Evolutionary conservation across 495 filamentous ascomycete species (phyloP).

Genomic region (Penicillium bovifimosum): DNA sequence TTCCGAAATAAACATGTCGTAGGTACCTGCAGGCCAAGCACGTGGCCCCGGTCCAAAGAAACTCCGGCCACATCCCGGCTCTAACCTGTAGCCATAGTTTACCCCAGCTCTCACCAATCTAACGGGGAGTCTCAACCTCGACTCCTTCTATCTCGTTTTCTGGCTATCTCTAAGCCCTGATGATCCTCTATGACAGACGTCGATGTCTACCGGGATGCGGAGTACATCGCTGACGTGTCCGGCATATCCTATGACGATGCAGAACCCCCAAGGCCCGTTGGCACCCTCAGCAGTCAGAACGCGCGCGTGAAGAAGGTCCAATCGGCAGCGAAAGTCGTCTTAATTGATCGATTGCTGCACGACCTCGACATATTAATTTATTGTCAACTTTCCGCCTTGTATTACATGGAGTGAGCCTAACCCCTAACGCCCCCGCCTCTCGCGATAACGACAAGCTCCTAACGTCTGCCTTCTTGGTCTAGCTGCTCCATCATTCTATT

Average conservation of each 20-base stretch:
- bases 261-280: conserved; percentile 13
- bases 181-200: conserved; percentile 50
- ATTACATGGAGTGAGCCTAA: conserved; percentile 79
- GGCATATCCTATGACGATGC: conserved; percentile 35
- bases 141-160: conserved; percentile 7
- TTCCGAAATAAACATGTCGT: background rate
- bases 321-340: conserved; percentile 43
- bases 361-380: conserved; percentile 78
- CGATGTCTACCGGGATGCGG: conserved; percentile 48
- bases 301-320: conserved; percentile 36
- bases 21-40: background rate
- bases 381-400: conserved; percentile 71
- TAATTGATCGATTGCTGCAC: conserved; percentile 64
- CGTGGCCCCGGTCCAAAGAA: conserved; percentile 24
- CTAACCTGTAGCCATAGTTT: conserved; percentile 4
- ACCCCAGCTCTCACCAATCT: conserved; percentile 3
- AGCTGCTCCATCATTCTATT: conserved; percentile 78
- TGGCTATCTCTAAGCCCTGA: conserved; percentile 33
- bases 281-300: conserved; percentile 22
- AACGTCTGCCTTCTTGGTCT: conserved; percentile 4
- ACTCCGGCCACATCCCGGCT: conserved; percentile 19
- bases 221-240: conserved; percentile 48
- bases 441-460: background rate
- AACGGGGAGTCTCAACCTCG: conserved; percentile 10
- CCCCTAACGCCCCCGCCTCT: background rate